Percentiles rank a stretch among this genome's conserved stretches.
These are phyloP conservation scores for Cryphonectria japonica DNA, from an alignment of 2,329 filamentous ascomycete genomes.

Conservation along the genomic window DNA sequence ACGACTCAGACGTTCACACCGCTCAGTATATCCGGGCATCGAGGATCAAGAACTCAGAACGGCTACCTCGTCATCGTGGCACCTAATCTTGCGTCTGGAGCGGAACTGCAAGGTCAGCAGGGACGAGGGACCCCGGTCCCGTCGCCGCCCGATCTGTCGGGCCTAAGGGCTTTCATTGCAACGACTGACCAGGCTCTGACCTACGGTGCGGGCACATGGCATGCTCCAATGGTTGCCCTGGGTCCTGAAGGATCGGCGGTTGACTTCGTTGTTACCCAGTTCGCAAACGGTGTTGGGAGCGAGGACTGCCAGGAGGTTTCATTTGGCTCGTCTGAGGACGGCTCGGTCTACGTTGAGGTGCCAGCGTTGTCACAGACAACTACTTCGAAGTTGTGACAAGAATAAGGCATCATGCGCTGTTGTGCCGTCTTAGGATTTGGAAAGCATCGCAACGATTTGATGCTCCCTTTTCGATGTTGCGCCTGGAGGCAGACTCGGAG, in stretches of 20 bases:
- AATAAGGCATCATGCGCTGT: background rate
- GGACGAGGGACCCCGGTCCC: background rate
- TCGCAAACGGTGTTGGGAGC: slow-evolving; percentile 75
- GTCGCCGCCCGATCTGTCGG: slow-evolving; percentile 69
- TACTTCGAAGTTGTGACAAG: slow-evolving; percentile 6
- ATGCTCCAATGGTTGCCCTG: slow-evolving; percentile 93
- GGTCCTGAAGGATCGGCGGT: slow-evolving; percentile 62
- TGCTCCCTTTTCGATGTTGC: background rate
- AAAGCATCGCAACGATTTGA: background rate
- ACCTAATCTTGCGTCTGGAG: slow-evolving; percentile 59
- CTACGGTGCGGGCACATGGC: slow-evolving; percentile 90
- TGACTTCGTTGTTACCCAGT: slow-evolving; percentile 90
- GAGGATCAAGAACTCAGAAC: slow-evolving; percentile 38
- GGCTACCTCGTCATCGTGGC: slow-evolving; percentile 88
- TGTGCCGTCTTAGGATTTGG: background rate
- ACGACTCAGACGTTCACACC: slow-evolving; percentile 94
- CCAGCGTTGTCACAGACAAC: background rate
- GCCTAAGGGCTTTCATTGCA: slow-evolving; percentile 78
- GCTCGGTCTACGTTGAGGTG: slow-evolving; percentile 19
- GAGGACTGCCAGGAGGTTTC: slow-evolving; percentile 89
- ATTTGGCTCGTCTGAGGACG: slow-evolving; percentile 33
- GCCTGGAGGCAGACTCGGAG: background rate
- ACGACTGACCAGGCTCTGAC: slow-evolving; percentile 82
- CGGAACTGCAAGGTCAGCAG: slow-evolving; percentile 7
- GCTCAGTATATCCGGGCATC: slow-evolving; percentile 50